Conservation (phyloP, 1,284 basidiomycete genomes). For the Trichosporon sp. region DNA sequence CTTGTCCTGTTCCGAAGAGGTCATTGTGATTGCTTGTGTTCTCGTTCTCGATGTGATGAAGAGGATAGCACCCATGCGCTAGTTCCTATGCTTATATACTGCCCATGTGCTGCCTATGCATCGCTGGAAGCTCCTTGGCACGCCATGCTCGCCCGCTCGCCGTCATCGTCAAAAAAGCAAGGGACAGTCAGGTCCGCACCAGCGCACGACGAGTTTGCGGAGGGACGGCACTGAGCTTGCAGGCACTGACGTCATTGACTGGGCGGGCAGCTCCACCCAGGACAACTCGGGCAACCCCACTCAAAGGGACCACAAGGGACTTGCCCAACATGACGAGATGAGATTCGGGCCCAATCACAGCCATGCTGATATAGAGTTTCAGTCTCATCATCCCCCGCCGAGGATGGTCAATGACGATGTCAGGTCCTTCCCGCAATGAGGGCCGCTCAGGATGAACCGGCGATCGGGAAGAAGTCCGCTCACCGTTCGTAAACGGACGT, state of each 20-base stretch:
- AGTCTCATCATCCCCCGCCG: conserved; percentile 6
- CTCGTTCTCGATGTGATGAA: not conserved
- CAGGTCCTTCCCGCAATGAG: not conserved
- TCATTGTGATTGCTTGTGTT: not conserved
- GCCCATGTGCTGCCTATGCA: not conserved
- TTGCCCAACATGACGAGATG: not conserved
- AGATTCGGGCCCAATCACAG: not conserved
- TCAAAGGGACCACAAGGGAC: not conserved
- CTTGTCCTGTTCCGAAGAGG: not conserved
- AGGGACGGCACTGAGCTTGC: not conserved
- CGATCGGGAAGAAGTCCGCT: not conserved
- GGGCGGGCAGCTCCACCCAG: not conserved
- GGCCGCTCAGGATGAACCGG: not conserved
- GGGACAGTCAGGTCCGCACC: not conserved
- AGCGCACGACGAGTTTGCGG: not conserved
- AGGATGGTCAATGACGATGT: not conserved
- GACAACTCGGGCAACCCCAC: not conserved
- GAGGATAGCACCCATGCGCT: not conserved
- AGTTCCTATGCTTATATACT: not conserved
- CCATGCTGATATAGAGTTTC: not conserved
- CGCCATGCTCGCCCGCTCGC: not conserved
- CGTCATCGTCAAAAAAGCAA: not conserved
- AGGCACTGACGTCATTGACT: conserved; percentile 5
- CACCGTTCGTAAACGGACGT: not conserved
- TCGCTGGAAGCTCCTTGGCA: not conserved